Evolutionary conservation across 2,329 filamentous ascomycete genomes (phyloP), one percentile per base, ranked within the genome.

Genomic region (Ploettnerulaceae sp.): DNA sequence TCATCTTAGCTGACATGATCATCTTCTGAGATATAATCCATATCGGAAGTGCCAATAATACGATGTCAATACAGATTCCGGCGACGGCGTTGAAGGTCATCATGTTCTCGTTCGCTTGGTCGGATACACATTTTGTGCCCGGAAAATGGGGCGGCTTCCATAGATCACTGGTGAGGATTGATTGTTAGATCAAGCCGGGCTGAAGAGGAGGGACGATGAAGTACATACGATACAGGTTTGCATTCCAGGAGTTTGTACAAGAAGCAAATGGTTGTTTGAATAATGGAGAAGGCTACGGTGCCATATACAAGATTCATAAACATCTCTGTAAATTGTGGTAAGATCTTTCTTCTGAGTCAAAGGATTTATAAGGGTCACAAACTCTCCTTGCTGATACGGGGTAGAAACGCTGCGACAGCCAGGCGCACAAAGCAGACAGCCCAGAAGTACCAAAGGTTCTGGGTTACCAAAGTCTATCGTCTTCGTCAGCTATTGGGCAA

Each of bases 21-120:
- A 67, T 65, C 41, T 64, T 67, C 29, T 41, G 60, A 6, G 58
- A 58, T 17, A 70, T 62, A 8, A 68, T 61, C 64, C 64, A 69
- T 17, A 67, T 59, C 1, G 67, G 65, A 17, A 70, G 54, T 4
- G 57, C 49, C n/a, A 70, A 48, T 7, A 70, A 57, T 26, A 59
- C 47, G 7, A 64, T 35, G 22, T 71, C 68, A 3, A 69, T 56
- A 21, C 61, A 54, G 7, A 67, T 55, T 18, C 64, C 61, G 5
- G 62, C 46, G 8, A 58, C 46, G 7, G 60, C 60, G 37, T 68
- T 64, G 0, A 56, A 52, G 33, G 60, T 55, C 63, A 69, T 65
- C 58, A 70, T 64, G 5, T 34, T 47, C 18, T 53, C 54, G 37
- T 63, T 57, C 1, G 14, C 38, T 22, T 51, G 48, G 26, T 18